Evolutionary conservation across 495 filamentous ascomycete species (phyloP), one percentile per base, ranked within the genome.

Genomic region (Aspergillus sclerotioniger): DNA sequence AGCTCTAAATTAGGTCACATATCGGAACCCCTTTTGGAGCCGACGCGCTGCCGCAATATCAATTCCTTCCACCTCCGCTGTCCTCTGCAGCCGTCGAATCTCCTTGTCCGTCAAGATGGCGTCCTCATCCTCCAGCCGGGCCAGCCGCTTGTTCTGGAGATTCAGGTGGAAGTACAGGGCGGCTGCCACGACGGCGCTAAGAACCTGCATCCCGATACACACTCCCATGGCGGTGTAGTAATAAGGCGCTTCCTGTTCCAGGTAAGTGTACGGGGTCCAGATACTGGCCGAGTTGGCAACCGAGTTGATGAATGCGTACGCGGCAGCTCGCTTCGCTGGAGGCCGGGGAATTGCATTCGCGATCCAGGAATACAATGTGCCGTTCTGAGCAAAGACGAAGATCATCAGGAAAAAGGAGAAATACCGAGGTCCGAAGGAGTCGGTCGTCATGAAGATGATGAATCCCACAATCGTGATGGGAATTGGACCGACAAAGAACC

Each of bases 261-360:
- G 62, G 56, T 84, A 84, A 15, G 78, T 84, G 41, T 76, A 82
- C 0, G 80, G 77, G 0, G 81, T 82, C 80, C 80, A 84, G 60
- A 82, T 81, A 58, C 71, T 76, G 21, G 80, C 80, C 6, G 74
- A 76, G 62, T 82, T 83, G 43, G 76, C 79, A 44, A 83, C 62
- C 1, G 75, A 75, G 62, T 82, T 83, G 67, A 83, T 81, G 54
- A 82, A 81, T 13, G 80, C 80, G 52, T 80, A 77, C 0, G 80
- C 78, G 9, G 77, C 80, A 48, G 80, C 80, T 35, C 80, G 78
- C 62, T 83, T 82, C 6, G 80, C 77, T 0, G 78, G 79, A 3
- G 80, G 79, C 1, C 80, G 75, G 8, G 80, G 79, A 54, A 82
- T 75, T 2, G 76, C 71, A 55, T 74, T 80, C 2, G 77, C 76